Evolutionary conservation across 1,284 basidiomycete species (phyloP).

Genomic region (Cutaneotrichosporon sp.): DNA sequence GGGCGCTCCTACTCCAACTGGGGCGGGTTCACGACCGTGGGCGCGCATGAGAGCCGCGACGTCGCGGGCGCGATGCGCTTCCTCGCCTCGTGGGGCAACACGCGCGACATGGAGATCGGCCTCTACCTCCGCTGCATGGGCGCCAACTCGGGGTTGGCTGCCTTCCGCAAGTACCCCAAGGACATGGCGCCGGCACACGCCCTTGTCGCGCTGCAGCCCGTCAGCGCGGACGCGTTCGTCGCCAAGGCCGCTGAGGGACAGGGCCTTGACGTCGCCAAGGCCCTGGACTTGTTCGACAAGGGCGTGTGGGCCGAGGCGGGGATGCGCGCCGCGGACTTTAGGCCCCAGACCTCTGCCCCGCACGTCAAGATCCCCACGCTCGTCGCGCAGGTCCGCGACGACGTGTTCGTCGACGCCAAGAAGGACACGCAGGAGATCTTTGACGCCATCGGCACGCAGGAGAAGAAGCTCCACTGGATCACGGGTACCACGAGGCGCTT

Average conservation of each 20-base stretch:
- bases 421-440: slow-evolving; percentile 17
- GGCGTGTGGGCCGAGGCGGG: slow-evolving; percentile 1
- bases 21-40: slow-evolving; percentile 8
- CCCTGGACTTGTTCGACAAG: not conserved
- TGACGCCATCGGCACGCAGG: slow-evolving; percentile 7
- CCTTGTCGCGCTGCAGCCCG: slow-evolving; percentile 13
- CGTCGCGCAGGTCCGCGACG: slow-evolving; percentile 9
- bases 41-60: slow-evolving; percentile 8
- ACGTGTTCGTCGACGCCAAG: slow-evolving; percentile 4
- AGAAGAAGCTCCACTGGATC: slow-evolving; percentile 18
- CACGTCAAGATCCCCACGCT: slow-evolving; percentile 8
- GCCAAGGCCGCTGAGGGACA: not conserved
- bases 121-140: slow-evolving; percentile 13
- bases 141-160: slow-evolving; percentile 3
- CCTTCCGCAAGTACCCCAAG: slow-evolving; percentile 1
- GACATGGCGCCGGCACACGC: not conserved
- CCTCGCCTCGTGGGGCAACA: not conserved
- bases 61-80: not conserved
- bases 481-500: slow-evolving; percentile 8
- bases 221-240: slow-evolving; percentile 3
- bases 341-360: not conserved
- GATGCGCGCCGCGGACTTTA: not conserved
- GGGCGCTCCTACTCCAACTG: slow-evolving; percentile 7
- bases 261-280: slow-evolving; percentile 2
- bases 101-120: slow-evolving; percentile 5